Base-by-base conservation (phyloP, 2,329 filamentous ascomycete species). In the Fusarium oxysporum region DNA sequence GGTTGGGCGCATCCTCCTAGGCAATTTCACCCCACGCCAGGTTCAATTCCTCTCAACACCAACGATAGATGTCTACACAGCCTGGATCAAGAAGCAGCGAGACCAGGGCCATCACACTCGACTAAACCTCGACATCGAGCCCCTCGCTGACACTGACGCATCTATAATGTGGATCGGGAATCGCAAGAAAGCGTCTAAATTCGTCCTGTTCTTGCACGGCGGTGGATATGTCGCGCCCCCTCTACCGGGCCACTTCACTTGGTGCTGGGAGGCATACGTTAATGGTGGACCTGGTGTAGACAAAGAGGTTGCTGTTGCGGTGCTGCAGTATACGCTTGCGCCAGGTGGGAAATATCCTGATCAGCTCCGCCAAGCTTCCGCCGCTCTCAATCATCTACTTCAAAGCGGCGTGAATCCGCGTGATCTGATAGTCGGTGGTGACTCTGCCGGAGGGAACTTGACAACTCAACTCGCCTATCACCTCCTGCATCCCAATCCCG, bases 1-100 rank as follows among this genome's bases (percentile, higher is more conserved):
- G 51, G 25, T 40, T 13, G 51, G 51, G 8, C 51, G 51, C 10
- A 54, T 54, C 19, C 35, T 54, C 2, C 14, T 54, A 2, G 35
- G 51, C 1, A 28, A 25, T 2, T 57, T 57, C 5, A 45, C 17
- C 19, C 30, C 54, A n/a, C 54, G 30, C 1, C 30, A 57, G 17
- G 14, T 57, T 6, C 54, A 57, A 14, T 57, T 45, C 17, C 40
- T 57, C 13, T 57, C 5, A 2, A n/a, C 17, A 10, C 30, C 54
- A 33, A 45, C 40, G 8, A 45, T 45, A 57, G 54, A 57, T 10
- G 13, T 9, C 19, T 57, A 57, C 14, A 57, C n/a, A 32, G 54
- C 40, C 17, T 57, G 54, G 54, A 17, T 57, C 7, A 57, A 57
- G 10, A 57, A 57, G n/a, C n/a, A 45, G 30, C 40, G 40, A 10